These are phyloP conservation scores for Penicillium corylophilum DNA, from an alignment of 2,329 filamentous ascomycete species.

Conservation along the genomic window DNA sequence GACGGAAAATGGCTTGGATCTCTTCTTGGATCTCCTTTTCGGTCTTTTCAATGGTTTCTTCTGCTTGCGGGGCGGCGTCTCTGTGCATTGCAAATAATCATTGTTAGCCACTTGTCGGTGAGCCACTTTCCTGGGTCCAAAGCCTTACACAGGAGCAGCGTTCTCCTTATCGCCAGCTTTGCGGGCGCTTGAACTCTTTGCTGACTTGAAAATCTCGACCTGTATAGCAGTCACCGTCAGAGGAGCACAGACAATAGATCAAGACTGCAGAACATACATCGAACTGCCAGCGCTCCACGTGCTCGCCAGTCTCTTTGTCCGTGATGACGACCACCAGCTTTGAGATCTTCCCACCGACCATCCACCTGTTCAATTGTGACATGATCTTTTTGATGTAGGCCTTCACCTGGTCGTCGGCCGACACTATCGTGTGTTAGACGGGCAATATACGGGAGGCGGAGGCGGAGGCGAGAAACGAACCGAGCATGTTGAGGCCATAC, in stretches of 20 bases:
- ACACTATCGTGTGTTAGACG: conserved; percentile 56
- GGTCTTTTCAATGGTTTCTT: conserved; percentile 66
- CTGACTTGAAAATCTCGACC: conserved; percentile 58
- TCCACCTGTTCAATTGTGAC: conserved; percentile 96
- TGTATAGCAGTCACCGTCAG: conserved; percentile 26
- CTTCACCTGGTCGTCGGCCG: conserved; percentile 95
- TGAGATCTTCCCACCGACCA: conserved; percentile 93
- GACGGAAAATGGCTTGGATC: conserved; percentile 94
- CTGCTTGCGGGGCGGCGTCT: conserved; percentile 27
- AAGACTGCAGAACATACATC: conserved; percentile 58
- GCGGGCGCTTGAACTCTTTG: conserved; percentile 51
- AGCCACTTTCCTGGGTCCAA: too few species aligned
- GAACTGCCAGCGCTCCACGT: conserved; percentile 97
- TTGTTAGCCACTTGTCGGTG: not conserved
- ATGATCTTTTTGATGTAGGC: conserved; percentile 99
- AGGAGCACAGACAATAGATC: not conserved
- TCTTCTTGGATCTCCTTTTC: conserved; percentile 92
- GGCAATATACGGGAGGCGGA: not conserved
- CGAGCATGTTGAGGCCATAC: conserved; percentile 97
- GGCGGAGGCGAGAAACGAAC: conserved; percentile 43
- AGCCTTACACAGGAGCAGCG: conserved; percentile 52
- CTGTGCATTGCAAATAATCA: conserved; percentile 18
- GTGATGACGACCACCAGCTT: conserved; percentile 97
- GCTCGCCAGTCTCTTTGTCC: conserved; percentile 92
- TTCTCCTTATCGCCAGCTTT: conserved; percentile 69